Conservation (phyloP, 2,329 filamentous ascomycete species). For the Scytalidium lignicola region DNA sequence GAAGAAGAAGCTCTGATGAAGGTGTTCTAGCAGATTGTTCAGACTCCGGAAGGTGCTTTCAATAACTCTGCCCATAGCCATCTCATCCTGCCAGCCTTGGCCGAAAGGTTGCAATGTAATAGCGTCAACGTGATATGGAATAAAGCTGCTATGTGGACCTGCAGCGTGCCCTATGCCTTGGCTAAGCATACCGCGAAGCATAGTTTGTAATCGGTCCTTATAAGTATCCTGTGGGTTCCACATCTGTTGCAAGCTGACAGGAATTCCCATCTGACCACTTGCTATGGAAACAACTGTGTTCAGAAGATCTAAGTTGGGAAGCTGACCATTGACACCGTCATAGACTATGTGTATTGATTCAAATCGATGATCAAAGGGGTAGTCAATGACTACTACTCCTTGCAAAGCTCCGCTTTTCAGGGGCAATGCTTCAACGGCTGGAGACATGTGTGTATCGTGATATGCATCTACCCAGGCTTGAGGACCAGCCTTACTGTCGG, state of each 20-base stretch:
- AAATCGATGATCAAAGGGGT: conserved; percentile 78
- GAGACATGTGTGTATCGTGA: conserved; percentile 77
- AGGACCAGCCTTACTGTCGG: conserved; percentile 83
- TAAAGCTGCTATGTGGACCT: conserved; percentile 91
- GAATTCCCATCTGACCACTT: conserved; percentile 86
- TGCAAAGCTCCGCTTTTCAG: conserved; percentile 92
- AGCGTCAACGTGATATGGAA: conserved; percentile 95
- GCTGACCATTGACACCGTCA: conserved; percentile 90
- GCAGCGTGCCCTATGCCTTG: conserved; percentile 86
- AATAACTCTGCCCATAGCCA: conserved; percentile 83
- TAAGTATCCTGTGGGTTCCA: conserved; percentile 73
- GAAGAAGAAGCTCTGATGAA: conserved; percentile 99
- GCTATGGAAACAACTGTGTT: conserved; percentile 90
- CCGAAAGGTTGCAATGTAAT: conserved; percentile 89
- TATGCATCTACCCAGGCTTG: conserved; percentile 98
- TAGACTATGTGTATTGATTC: conserved; percentile 88
- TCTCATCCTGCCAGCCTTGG: conserved; percentile 94
- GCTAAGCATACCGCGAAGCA: conserved; percentile 87
- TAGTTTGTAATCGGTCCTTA: conserved; percentile 74
- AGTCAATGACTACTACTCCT: conserved; percentile 90
- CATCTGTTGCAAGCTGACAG: conserved; percentile 79
- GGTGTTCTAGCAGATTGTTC: conserved; percentile 93
- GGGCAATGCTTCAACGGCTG: conserved; percentile 67
- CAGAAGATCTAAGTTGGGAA: conserved; percentile 92
- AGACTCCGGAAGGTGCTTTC: conserved; percentile 89